phyloP scores from a whole-genome alignment of 306 rosid species.

The Hippophae tibetana region DNA sequence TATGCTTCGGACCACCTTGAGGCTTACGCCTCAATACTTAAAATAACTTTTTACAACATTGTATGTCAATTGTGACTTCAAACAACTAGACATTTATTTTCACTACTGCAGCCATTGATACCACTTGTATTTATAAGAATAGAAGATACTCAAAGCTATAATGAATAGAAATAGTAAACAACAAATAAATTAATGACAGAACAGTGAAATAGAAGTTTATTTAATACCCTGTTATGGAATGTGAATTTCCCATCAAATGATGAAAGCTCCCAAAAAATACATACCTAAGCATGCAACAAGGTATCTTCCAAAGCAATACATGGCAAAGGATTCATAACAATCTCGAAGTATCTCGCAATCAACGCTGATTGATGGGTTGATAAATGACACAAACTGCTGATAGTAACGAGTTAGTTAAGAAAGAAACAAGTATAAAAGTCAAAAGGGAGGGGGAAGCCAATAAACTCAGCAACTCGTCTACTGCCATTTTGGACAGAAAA shows the following conservation, averaged over 20 bases:
- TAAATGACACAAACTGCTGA: constrained; percentile 65
- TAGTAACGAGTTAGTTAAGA: constrained; percentile 19
- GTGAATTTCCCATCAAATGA: background rate
- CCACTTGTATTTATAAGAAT: no score
- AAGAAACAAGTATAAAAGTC: background rate
- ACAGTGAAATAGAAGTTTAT: background rate
- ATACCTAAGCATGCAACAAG: constrained; percentile 87
- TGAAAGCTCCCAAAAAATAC: constrained; percentile 15
- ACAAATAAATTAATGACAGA: background rate
- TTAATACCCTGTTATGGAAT: background rate
- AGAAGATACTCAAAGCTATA: no score
- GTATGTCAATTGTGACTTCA: no score
- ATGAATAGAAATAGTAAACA: no score
- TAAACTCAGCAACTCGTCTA: background rate
- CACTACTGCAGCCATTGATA: no score
- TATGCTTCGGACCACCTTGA: no score
- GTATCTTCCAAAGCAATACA: constrained; percentile 99
- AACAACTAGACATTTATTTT: no score
- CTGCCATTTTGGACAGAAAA: background rate
- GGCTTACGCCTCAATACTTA: no score
- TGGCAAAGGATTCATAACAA: constrained; percentile 97
- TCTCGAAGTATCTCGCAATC: constrained; percentile 83
- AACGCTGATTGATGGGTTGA: constrained; percentile 72
- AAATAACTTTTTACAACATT: no score
- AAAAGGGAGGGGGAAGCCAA: background rate